A percentile compares a stretch with the other conserved stretches of the same genome.
Evolutionary conservation across 257 asterid genomes (phyloP).

Genomic region (Cynanchum wilfordii): DNA sequence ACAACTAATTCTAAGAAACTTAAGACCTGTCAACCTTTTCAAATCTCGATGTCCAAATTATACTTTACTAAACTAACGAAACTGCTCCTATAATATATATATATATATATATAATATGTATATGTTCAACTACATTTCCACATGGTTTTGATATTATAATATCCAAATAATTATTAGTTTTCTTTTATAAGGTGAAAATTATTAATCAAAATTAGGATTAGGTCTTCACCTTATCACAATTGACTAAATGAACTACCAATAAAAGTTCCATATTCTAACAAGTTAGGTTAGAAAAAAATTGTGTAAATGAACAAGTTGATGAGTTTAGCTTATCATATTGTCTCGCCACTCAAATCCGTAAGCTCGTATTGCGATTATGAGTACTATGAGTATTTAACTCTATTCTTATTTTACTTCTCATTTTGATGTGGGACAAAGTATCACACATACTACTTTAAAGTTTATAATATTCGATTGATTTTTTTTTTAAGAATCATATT

Average conservation of each 20-base stretch:
- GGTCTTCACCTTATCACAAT: constrained; percentile 15
- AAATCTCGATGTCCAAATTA: constrained; percentile 11
- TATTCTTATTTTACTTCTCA: no score
- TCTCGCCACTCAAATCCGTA: no score
- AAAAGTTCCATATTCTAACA: background rate
- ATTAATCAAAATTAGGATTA: background rate
- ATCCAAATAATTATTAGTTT: background rate
- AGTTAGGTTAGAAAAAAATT: no score
- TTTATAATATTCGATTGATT: no score
- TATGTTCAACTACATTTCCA: constrained; percentile 6
- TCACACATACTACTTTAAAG: no score
- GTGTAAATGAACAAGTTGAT: no score
- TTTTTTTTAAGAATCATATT: no score
- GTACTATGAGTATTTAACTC: no score
- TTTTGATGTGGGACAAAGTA: no score
- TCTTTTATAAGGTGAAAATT: background rate
- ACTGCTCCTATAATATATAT: background rate
- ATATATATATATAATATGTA: background rate
- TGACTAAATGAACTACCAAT: constrained; percentile 1
- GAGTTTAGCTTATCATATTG: no score
- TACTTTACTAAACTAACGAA: background rate
- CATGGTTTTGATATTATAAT: constrained; percentile 11
- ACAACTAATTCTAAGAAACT: constrained; percentile 11
- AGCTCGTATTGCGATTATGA: no score
- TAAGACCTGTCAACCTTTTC: constrained; percentile 16